Evolutionary conservation across 2,329 filamentous ascomycete species (phyloP), one percentile per base, ranked within the genome.

Genomic region (Gaeumannomyces sp.): DNA sequence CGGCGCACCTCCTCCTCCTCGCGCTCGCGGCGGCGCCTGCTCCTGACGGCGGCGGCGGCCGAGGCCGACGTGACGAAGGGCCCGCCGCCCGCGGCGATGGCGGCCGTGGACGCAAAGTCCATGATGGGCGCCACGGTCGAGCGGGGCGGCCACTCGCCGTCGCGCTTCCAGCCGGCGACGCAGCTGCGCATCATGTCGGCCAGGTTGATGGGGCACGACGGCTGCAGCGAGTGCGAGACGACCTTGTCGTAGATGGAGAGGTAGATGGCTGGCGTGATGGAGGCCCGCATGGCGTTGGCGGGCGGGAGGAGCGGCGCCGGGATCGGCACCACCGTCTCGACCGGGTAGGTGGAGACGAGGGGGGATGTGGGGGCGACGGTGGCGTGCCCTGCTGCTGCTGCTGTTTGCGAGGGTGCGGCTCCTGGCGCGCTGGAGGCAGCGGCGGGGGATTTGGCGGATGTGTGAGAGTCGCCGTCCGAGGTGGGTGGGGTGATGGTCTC

Each of bases 161-260:
- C 92, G 57, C 91, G 84, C 76, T 96, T 96, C 94, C 94, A 97
- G 59, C 94, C 94, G 33, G 89, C 83, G 0, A 98, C 93, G 69
- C 94, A 90, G 16, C 91, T 87, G 13, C 87, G 84, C 28, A 91
- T 86, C 79, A 97, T 88, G 70, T 96, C 92, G 35, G 83, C 79
- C 0, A 98, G 84, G 70, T 97, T 97, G 72, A 97, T 90, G 4
- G 94, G 94, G 22, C 96, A 91, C 1, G 90, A 89, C 0, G 94
- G 94, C 3, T 92, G 91, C 68, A 95, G 84, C 53, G 83, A 85
- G 71, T 94, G 89, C 0, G 93, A 75, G 58, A 97, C 88, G 62
- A 97, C 89, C 77, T 97, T 97, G 73, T 90, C 89, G 79, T 96
- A 97, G 65, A 98, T 91, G 60, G 89, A 90, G 0, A 88, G 80